These are phyloP conservation scores for Myriosclerotinia curreyana DNA, from an alignment of 2,329 filamentous ascomycete species.

Conservation along the genomic window DNA sequence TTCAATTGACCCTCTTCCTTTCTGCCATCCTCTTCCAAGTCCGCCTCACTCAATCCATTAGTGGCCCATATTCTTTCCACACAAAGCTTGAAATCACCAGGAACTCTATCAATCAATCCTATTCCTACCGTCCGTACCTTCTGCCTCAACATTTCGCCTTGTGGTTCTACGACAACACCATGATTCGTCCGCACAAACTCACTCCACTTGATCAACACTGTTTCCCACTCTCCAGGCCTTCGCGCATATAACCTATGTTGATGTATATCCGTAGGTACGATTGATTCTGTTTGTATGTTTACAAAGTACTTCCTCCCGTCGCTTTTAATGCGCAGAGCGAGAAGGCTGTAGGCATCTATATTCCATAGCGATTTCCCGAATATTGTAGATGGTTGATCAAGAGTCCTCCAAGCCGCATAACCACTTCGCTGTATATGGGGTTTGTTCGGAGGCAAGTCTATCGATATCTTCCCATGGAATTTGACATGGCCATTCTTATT, in stretches of 20 bases:
- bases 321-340: conserved; percentile 83
- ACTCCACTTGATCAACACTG: conserved; percentile 82
- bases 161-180: conserved; percentile 87
- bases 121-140: conserved; percentile 84
- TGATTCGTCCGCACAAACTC: conserved; percentile 96
- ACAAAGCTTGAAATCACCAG: conserved; percentile 82
- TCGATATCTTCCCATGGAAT: conserved; percentile 88
- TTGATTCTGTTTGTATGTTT: conserved; percentile 91
- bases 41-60: conserved; percentile 48
- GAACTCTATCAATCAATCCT: conserved; percentile 82
- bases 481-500: conserved; percentile 59
- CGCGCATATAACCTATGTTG: conserved; percentile 85
- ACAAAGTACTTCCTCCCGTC: conserved; percentile 92
- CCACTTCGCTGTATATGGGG: conserved; percentile 76
- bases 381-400: conserved; percentile 71
- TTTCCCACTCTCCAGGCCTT: conserved; percentile 87
- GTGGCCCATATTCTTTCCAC: conserved; percentile 90
- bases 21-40: conserved; percentile 34
- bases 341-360: conserved; percentile 82
- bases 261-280: conserved; percentile 92
- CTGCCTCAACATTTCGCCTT: conserved; percentile 82
- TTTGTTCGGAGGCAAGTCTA: conserved; percentile 69
- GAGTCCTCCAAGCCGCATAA: conserved; percentile 87
- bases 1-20: conserved; percentile 42
- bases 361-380: conserved; percentile 87